A percentile compares a stretch with the other conserved stretches of the same genome.
Evolutionary conservation across 805 yeast species (phyloP).

Genomic region (Brettanomyces custersianus): DNA sequence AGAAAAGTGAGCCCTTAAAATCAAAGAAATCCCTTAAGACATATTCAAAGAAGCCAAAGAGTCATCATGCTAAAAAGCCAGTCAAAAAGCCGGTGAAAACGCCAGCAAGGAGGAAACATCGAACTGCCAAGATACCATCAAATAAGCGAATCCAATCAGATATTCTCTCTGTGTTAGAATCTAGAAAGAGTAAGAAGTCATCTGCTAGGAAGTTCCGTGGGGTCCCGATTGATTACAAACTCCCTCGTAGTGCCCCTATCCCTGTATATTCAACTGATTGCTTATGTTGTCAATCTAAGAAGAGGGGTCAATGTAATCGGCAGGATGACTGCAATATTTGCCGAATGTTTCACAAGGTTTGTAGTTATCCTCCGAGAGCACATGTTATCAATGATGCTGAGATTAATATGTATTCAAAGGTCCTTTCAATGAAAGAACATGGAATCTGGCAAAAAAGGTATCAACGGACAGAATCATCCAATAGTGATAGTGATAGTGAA

Average conservation of each 20-base stretch:
- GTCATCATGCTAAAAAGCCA: too few species aligned
- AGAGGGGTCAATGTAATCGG: conserved; percentile 7
- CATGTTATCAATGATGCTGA: conserved; percentile 1
- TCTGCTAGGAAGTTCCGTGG: not conserved
- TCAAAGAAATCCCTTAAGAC: too few species aligned
- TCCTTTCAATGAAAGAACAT: not conserved
- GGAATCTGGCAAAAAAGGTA: not conserved
- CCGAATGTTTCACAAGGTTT: not conserved
- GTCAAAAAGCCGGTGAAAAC: too few species aligned
- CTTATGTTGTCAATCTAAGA: conserved; percentile 4
- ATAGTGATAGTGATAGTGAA: not conserved
- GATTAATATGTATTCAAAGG: conserved; percentile 1
- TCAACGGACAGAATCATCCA: not conserved
- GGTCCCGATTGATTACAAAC: not conserved
- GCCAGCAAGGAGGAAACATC: too few species aligned
- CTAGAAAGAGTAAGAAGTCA: not conserved
- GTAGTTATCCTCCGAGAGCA: conserved; percentile 2
- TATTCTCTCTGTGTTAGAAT: not conserved
- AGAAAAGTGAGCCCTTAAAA: too few species aligned
- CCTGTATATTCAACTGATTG: conserved; percentile 7
- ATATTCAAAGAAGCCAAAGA: too few species aligned
- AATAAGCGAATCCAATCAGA: not conserved
- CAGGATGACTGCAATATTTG: conserved; percentile 8
- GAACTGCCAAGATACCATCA: too few species aligned
- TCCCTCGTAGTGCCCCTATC: not conserved